Base-by-base conservation (phyloP, 2,329 filamentous ascomycete species). In the Diaporthe ampelina region DNA sequence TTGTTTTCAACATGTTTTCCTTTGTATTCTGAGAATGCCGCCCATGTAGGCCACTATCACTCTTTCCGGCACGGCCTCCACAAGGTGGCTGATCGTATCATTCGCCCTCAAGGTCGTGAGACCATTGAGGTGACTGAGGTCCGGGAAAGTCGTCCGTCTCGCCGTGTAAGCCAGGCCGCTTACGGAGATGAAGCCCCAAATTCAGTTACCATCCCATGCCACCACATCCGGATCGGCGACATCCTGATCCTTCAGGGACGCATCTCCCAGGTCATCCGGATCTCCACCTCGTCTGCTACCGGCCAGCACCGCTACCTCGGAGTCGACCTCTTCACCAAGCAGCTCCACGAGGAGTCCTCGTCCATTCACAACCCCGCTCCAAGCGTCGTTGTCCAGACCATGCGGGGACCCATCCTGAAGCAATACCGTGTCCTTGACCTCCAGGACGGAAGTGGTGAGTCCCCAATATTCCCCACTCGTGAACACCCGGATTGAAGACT, bases 281-380 rank as follows among this genome's bases (percentile, higher is more conserved):
- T 99, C 93, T 98, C 95, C 80, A 98, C 95, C 87, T 98, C 96
- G 74, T 91, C 94, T 79, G 96, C 97, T 89, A 99, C 97, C 77
- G 97, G 97, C 85, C 97, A 99, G 92, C 96, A 99, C 93, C 94
- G 97, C 85, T 99, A 98, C 92, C 94, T 99, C 78, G 97, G 97
- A 91, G 97, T 99, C 80, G 97, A 99, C 87, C 94, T 99, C 83
- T 99, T 99, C 94, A 98, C 95, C 91, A 97, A 98, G 91, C 95
- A 98, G 90, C 92, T 99, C 79, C 95, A 98, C 84, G 97, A 99
- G 89, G 97, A 99, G 93, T 98, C 95, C 74, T 96, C 94, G 81
- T 98, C 98, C 88, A 92, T 98, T 88, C 95, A 94, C 87, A 97
- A 97, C 93, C 97, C 97, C 78, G 94, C 94, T 79, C 96, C 96